Evolutionary conservation across 495 filamentous ascomycete genomes (phyloP).

Genomic region (Aspergillus bridgeri): DNA sequence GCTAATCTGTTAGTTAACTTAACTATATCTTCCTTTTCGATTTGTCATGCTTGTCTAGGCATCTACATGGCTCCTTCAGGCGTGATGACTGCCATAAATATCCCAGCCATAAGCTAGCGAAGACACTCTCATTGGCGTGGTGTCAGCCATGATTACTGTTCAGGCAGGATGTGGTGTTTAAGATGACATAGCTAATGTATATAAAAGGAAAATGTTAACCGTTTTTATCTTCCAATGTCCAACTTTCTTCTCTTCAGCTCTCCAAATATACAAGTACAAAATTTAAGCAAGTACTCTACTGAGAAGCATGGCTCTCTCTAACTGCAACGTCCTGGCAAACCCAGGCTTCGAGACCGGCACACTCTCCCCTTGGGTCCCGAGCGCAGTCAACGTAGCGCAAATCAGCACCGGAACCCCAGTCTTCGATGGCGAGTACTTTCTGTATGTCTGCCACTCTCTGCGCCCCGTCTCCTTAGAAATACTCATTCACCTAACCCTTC

Average conservation of each 20-base stretch:
- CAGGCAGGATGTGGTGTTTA: too few relatives aligned
- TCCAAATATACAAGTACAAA: background rate
- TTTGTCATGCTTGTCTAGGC: background rate
- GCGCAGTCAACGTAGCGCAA: conserved; percentile 19
- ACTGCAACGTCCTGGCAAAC: conserved; percentile 24
- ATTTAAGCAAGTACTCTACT: too few relatives aligned
- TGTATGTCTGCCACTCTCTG: conserved; percentile 12
- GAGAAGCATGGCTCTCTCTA: conserved; percentile 23
- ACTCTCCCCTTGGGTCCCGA: conserved; percentile 22
- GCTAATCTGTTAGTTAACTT: too few relatives aligned
- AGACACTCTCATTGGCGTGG: too few relatives aligned
- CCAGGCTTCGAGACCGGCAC: conserved; percentile 26
- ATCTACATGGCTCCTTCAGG: background rate
- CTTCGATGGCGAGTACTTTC: conserved; percentile 23
- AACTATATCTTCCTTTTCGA: background rate
- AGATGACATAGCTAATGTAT: too few relatives aligned
- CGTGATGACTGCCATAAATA: too few relatives aligned
- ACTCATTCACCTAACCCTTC: background rate
- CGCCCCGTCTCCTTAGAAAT: background rate
- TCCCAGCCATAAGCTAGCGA: too few relatives aligned
- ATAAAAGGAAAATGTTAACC: too few relatives aligned
- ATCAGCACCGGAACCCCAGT: conserved; percentile 19
- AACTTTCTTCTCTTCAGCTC: too few relatives aligned
- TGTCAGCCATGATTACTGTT: too few relatives aligned
- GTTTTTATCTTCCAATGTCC: too few relatives aligned